Base-by-base conservation (phyloP, 2,329 filamentous ascomycete genomes). In the Botrytis fabae region DNA sequence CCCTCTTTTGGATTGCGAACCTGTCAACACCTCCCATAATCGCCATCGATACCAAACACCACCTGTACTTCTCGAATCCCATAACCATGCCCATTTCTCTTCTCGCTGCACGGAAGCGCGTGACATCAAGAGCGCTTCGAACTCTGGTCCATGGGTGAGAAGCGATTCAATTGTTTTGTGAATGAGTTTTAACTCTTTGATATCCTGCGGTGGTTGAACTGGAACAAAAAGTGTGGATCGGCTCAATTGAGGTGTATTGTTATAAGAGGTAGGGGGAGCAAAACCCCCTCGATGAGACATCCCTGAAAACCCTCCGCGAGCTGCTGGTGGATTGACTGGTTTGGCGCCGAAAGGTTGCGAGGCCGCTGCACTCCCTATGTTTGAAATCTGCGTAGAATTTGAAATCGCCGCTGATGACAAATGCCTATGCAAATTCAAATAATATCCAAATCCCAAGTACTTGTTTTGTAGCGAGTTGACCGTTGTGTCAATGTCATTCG, bases 21-120 rank as follows among this genome's bases (percentile, higher is more conserved):
- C 90, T 1, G 92, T 94, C n/a, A 95, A 85, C 14, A 95, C 87
- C 78, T 96, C 91, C 93, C 95, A 98, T 62, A 98, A 80, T 62
- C 93, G 90, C 92, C 94, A 98, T 61, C 96, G 90, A 82, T 98
- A 98, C 88, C 95, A 99, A 25, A 97, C 88, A 25, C 92, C 95
- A 40, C 90, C 94, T 75, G 87, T 85, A 79, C 91, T 95, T 76
- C 91, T 88, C 32, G 94, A 88, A 81, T 98, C 92, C 91, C 93
- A 99, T 8, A 99, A 85, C 93, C 95, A 99, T 0, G 94, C 92
- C 90, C 95, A 98, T 76, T 92, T 94, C 81, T 97, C 93, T 74
- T 97, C 93, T 59, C 87, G 88, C 80, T 97, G 93, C 1, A 98
- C 92, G 71, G 94, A 90, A 0, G 92, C 89, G 28, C 93, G 87